Conservation (phyloP, 1,284 basidiomycete species). For the Fistulinella cinereoalba region DNA sequence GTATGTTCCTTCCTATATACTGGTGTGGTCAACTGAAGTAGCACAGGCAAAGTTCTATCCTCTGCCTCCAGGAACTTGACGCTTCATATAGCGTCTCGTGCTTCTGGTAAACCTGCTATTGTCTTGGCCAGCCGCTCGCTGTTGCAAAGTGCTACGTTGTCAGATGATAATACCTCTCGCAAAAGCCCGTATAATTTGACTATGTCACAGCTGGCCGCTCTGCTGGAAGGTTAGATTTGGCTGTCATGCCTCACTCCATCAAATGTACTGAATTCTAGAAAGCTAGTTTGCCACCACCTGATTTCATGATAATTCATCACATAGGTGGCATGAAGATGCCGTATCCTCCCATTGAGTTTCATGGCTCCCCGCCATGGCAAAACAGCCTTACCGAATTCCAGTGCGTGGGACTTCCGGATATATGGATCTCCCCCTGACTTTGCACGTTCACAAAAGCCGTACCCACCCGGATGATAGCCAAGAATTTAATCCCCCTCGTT, state of each 20-base stretch:
- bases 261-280: slow-evolving; percentile 29
- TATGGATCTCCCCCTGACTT: slow-evolving; percentile 7
- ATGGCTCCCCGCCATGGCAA: slow-evolving; percentile 80
- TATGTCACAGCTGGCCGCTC: slow-evolving; percentile 44
- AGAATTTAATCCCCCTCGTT: not conserved
- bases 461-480: slow-evolving; percentile 21
- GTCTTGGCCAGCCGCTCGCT: slow-evolving; percentile 44
- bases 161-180: slow-evolving; percentile 2
- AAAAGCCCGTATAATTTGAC: slow-evolving; percentile 36
- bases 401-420: slow-evolving; percentile 41
- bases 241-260: not conserved
- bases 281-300: slow-evolving; percentile 58
- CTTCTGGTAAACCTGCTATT: slow-evolving; percentile 51
- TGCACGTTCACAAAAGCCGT: slow-evolving; percentile 14
- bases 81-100: slow-evolving; percentile 46
- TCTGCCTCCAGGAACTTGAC: slow-evolving; percentile 28
- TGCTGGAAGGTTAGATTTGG: slow-evolving; percentile 55
- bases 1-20: slow-evolving; percentile 15
- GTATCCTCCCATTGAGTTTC: slow-evolving; percentile 54
- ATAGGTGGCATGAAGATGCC: slow-evolving; percentile 39
- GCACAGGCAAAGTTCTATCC: slow-evolving; percentile 7
- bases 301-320: slow-evolving; percentile 71
- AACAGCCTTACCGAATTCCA: slow-evolving; percentile 70
- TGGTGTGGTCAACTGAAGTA: slow-evolving; percentile 10
- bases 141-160: slow-evolving; percentile 10